phyloP scores from a whole-genome alignment of 2,329 filamentous ascomycete genomes.

The Laburnicola sp. region DNA sequence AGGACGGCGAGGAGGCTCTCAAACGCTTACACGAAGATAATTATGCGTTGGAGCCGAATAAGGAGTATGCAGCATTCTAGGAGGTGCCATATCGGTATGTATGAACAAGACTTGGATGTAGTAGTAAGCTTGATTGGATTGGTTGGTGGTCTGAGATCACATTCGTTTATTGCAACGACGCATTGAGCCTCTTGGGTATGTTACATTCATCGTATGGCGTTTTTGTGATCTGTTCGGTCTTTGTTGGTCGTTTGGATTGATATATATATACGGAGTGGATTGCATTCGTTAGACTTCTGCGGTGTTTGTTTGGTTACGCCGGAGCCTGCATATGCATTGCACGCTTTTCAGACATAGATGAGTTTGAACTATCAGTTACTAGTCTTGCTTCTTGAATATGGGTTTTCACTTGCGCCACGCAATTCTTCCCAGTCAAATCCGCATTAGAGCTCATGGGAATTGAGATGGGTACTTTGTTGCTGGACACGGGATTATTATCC shows the following conservation, averaged over 20 bases:
- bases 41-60: constrained; percentile 53
- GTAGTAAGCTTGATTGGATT: constrained; percentile 5
- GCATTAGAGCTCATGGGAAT: no score
- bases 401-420: no score
- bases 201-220: constrained; percentile 10
- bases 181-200: neutral
- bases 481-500: no score
- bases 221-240: neutral
- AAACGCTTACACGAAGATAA: constrained; percentile 58
- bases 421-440: no score
- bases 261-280: neutral
- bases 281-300: constrained; percentile 1
- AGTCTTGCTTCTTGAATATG: no score
- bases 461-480: no score
- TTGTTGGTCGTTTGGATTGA: neutral
- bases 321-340: neutral
- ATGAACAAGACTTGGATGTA: neutral
- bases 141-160: constrained; percentile 3
- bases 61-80: constrained; percentile 47
- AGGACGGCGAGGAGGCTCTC: constrained; percentile 62
- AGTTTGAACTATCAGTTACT: no score
- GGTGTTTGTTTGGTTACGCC: neutral
- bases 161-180: constrained; percentile 2
- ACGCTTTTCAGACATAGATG: neutral
- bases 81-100: neutral